A percentile compares a stretch with the other conserved stretches of the same genome.
Conservation (phyloP, 148 eudicot species). For the Rhododendron griersonianum region DNA sequence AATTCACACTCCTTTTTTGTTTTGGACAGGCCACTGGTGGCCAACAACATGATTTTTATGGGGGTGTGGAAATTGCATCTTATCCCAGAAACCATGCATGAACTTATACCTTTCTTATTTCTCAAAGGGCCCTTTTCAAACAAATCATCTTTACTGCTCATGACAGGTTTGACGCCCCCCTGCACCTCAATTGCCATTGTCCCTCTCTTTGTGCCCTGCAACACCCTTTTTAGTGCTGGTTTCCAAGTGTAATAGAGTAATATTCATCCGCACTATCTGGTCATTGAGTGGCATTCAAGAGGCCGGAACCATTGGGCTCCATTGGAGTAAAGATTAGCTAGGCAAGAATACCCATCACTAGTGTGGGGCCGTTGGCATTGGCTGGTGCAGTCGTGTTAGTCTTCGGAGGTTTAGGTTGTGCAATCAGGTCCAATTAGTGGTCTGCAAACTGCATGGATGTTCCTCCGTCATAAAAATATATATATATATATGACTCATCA, state of each 20-base stretch:
- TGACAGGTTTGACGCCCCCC: conserved; percentile 14
- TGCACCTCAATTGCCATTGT: neutral
- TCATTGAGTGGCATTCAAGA: neutral
- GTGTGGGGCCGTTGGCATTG: too few relatives aligned
- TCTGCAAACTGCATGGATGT: too few relatives aligned
- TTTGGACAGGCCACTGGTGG: neutral
- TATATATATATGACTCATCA: too few relatives aligned
- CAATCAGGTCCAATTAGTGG: too few relatives aligned
- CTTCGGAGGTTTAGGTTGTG: too few relatives aligned
- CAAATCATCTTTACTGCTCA: neutral
- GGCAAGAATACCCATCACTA: neutral
- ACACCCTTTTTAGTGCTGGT: neutral
- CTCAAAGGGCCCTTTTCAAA: neutral
- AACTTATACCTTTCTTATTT: neutral
- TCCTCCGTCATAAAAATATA: too few relatives aligned
- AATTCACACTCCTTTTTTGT: neutral
- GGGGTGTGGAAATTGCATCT: neutral
- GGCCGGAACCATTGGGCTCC: neutral
- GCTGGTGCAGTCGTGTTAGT: too few relatives aligned
- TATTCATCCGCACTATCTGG: neutral
- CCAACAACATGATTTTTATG: neutral
- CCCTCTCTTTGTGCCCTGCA: neutral
- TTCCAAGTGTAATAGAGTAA: neutral
- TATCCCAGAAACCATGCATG: neutral
- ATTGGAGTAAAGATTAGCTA: neutral